Conservation (phyloP, 2,329 filamentous ascomycete species). For the Penicillium sp. region DNA sequence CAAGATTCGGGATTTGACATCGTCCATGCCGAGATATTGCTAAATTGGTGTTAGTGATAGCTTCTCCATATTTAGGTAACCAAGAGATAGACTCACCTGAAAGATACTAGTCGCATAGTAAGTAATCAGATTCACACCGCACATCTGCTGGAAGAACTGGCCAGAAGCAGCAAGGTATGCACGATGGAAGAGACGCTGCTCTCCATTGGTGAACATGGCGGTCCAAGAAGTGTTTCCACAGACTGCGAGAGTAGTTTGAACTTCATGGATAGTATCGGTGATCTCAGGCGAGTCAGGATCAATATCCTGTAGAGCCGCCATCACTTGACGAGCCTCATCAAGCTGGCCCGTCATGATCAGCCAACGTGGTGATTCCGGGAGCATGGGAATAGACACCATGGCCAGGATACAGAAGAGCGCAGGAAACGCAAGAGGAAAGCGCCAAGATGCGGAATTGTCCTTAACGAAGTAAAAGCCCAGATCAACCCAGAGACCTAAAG, state of each 20-base stretch:
- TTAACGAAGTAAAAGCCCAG: constrained; percentile 49
- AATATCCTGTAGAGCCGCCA: constrained; percentile 42
- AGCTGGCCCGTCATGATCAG: constrained; percentile 49
- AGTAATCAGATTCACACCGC: constrained; percentile 42
- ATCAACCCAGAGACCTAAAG: constrained; percentile 53
- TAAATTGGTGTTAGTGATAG: background rate
- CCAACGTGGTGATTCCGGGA: constrained; percentile 50
- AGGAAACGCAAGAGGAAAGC: constrained; percentile 47
- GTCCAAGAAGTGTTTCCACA: constrained; percentile 28
- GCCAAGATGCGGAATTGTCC: constrained; percentile 45
- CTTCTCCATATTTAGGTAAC: background rate
- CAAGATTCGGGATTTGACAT: constrained; percentile 12
- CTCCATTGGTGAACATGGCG: constrained; percentile 45
- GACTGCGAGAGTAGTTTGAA: constrained; percentile 1
- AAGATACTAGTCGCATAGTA: constrained; percentile 43
- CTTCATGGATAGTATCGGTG: background rate
- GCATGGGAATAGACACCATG: constrained; percentile 37
- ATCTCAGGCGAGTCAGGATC: background rate
- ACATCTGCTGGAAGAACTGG: constrained; percentile 44
- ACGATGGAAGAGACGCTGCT: constrained; percentile 41
- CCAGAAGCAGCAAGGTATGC: constrained; percentile 37
- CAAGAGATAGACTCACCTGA: background rate
- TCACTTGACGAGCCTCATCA: constrained; percentile 40
- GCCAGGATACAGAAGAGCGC: constrained; percentile 39
- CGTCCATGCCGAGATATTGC: constrained; percentile 35